Percentiles rank a stretch among this genome's conserved stretches.
Evolutionary conservation across 2,329 filamentous ascomycete genomes (phyloP).

Genomic region (Neonectria sp.): DNA sequence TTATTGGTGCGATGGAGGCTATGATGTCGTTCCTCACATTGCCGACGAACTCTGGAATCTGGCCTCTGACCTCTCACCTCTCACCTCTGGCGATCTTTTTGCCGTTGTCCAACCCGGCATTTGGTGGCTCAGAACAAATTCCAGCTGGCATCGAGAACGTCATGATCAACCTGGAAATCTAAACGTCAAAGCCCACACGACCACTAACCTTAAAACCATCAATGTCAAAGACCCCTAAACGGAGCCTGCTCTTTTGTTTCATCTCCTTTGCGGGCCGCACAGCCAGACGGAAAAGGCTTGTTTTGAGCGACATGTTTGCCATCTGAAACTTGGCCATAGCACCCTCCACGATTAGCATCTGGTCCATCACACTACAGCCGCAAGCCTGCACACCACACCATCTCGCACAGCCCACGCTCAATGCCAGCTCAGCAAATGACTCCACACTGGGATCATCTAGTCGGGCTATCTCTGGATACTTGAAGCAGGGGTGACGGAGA

Average conservation of each 20-base stretch:
- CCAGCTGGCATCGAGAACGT: not conserved
- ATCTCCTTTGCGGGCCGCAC: slow-evolving; percentile 11
- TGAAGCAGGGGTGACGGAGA: not conserved
- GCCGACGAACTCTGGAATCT: not conserved
- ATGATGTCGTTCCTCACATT: slow-evolving; percentile 19
- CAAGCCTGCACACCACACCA: not conserved
- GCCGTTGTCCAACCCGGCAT: not conserved
- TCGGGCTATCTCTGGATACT: not conserved
- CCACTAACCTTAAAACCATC: not conserved
- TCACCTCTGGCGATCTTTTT: not conserved
- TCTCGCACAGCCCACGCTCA: not conserved
- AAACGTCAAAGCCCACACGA: not conserved
- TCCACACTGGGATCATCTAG: not conserved
- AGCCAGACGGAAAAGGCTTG: slow-evolving; percentile 3
- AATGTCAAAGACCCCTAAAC: not conserved
- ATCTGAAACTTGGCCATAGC: slow-evolving; percentile 20
- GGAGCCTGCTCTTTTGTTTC: slow-evolving; percentile 12
- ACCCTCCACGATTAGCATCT: not conserved
- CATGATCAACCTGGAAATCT: not conserved
- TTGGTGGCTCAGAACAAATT: too few species aligned
- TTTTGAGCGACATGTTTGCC: not conserved
- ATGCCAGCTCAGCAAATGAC: not conserved
- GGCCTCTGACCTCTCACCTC: not conserved
- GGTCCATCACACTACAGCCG: too few species aligned
- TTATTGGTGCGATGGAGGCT: slow-evolving; percentile 1